A percentile compares a stretch with the other conserved stretches of the same genome.
These are phyloP conservation scores for Nicotiana undulata DNA, from an alignment of 257 asterid genomes.

Conservation along the genomic window DNA sequence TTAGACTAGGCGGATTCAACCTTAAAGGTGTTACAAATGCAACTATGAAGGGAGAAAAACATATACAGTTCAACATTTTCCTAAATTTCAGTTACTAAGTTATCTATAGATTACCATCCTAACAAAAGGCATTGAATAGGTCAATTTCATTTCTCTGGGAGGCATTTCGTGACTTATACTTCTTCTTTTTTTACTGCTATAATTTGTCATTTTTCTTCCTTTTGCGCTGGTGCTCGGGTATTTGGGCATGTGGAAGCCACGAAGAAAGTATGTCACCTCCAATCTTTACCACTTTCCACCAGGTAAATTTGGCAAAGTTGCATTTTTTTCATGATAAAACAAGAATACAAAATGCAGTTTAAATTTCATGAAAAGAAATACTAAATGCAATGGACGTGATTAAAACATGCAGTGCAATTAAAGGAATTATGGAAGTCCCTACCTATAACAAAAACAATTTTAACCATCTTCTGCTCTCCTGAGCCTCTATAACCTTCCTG, in stretches of 20 bases:
- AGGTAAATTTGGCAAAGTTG: neutral
- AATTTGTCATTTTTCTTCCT: neutral
- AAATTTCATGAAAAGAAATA: neutral
- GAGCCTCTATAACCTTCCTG: slow-evolving; percentile 4
- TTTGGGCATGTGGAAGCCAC: neutral
- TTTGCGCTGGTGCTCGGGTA: neutral
- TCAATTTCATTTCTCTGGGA: too few relatives aligned
- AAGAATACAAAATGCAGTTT: neutral
- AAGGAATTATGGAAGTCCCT: neutral
- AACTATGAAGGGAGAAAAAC: too few relatives aligned
- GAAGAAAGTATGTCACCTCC: neutral
- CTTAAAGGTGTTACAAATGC: too few relatives aligned
- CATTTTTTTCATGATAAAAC: neutral
- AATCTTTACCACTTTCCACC: neutral
- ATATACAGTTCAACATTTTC: too few relatives aligned
- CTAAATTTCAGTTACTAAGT: too few relatives aligned
- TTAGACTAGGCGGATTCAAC: too few relatives aligned
- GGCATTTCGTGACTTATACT: too few relatives aligned
- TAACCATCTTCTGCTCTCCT: slow-evolving; percentile 8
- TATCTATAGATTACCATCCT: too few relatives aligned
- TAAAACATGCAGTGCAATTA: neutral
- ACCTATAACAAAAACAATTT: slow-evolving; percentile 15
- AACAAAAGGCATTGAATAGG: too few relatives aligned
- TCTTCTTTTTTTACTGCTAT: too few relatives aligned
- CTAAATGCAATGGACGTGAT: neutral